phyloP scores from a whole-genome alignment of 1,284 basidiomycete genomes.

The Takashimella koratensis region DNA sequence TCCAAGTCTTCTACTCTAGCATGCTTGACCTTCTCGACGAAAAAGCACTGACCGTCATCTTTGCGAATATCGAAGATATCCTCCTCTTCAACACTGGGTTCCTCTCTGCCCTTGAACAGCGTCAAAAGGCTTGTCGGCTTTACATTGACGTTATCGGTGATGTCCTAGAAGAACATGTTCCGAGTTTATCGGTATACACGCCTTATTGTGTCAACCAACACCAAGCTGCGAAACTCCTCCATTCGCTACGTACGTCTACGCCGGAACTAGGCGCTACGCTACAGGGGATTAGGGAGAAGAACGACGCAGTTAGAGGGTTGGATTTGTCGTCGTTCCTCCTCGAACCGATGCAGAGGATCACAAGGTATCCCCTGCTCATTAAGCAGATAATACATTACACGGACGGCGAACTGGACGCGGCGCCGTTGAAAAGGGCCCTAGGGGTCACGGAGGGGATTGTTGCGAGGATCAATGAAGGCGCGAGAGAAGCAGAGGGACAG shows the following conservation, averaged over 20 bases:
- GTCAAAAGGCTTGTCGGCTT: conserved; percentile 83
- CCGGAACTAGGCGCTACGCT: conserved; percentile 56
- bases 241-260: conserved; percentile 67
- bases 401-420: conserved; percentile 56
- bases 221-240: conserved; percentile 71
- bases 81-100: conserved; percentile 82
- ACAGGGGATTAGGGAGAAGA: conserved; percentile 48
- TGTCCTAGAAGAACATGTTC: conserved; percentile 68
- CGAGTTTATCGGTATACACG: conserved; percentile 73
- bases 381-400: conserved; percentile 79
- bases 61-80: conserved; percentile 90
- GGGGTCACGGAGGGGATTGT: conserved; percentile 68
- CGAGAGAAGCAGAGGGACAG: conserved; percentile 74
- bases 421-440: conserved; percentile 58
- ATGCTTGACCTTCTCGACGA: conserved; percentile 69
- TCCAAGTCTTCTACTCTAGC: conserved; percentile 76
- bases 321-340: conserved; percentile 88
- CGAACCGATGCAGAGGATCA: conserved; percentile 92
- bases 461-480: conserved; percentile 78
- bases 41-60: conserved; percentile 77
- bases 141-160: conserved; percentile 88
- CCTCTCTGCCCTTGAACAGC: conserved; percentile 77
- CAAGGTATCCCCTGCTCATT: conserved; percentile 83
- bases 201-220: conserved; percentile 89
- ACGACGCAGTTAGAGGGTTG: conserved; percentile 71